These are phyloP conservation scores for Phalaenopsis aphrodite DNA, from an alignment of 106 monocot genomes.

Conservation along the genomic window DNA sequence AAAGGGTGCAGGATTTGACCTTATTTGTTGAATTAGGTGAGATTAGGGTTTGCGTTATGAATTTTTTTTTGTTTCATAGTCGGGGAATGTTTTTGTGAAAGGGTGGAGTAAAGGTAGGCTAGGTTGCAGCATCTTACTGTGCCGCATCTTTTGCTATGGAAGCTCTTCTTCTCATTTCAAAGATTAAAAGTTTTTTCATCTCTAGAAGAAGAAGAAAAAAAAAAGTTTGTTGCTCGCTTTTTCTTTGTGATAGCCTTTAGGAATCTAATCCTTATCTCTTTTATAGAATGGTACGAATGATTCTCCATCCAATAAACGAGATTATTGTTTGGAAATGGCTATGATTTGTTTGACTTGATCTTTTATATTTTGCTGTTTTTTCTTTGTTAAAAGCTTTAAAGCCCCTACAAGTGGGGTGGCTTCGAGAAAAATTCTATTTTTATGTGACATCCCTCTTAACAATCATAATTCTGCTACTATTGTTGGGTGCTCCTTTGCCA, in stretches of 20 bases:
- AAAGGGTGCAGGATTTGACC: neutral
- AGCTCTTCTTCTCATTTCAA: neutral
- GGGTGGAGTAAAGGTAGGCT: neutral
- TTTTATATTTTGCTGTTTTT: neutral
- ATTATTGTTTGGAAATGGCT: neutral
- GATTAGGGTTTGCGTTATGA: slow-evolving; percentile 7
- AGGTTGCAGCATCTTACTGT: neutral
- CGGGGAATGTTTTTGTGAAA: neutral
- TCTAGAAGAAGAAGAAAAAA: neutral
- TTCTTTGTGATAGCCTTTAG: neutral
- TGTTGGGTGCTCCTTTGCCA: neutral
- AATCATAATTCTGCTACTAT: neutral
- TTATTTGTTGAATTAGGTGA: neutral
- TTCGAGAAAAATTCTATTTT: no score
- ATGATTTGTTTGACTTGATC: neutral
- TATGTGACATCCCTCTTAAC: no score
- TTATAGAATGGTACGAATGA: neutral
- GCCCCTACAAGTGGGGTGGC: neutral
- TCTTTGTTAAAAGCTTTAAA: neutral
- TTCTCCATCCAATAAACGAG: neutral
- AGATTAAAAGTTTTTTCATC: neutral
- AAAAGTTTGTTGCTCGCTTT: slow-evolving; percentile 4
- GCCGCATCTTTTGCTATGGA: neutral
- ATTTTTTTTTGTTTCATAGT: neutral
- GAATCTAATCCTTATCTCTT: neutral